phyloP scores from a whole-genome alignment of 1,284 basidiomycete genomes.

The Ustilago bromivora region DNA sequence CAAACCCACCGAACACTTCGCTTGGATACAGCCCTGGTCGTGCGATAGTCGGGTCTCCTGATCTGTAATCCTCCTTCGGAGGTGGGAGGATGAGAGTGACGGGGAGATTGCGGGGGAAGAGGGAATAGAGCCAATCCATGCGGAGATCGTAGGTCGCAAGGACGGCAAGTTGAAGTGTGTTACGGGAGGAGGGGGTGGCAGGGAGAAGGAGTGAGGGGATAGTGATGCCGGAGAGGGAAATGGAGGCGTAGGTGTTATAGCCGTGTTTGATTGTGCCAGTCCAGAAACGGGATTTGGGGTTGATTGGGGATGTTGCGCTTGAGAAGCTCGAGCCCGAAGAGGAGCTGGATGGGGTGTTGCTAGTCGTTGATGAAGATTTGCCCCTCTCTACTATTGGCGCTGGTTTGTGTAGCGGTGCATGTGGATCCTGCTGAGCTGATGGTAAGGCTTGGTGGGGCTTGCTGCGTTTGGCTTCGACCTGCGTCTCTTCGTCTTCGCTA shows the following conservation, averaged over 20 bases:
- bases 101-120: constrained; percentile 49
- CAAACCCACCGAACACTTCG: constrained; percentile 31
- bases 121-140: constrained; percentile 61
- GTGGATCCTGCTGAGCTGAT: background rate
- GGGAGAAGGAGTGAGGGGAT: constrained; percentile 56
- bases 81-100: constrained; percentile 61
- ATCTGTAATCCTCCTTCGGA: constrained; percentile 36
- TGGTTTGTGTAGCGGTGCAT: background rate
- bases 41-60: constrained; percentile 25
- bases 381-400: background rate
- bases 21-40: constrained; percentile 48
- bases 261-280: constrained; percentile 59
- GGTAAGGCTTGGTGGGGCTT: background rate
- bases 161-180: constrained; percentile 49
- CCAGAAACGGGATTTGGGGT: constrained; percentile 54
- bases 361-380: background rate
- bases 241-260: constrained; percentile 51
- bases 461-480: constrained; percentile 13
- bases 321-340: background rate
- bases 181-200: constrained; percentile 32
- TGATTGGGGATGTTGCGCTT: constrained; percentile 36
- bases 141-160: constrained; percentile 61
- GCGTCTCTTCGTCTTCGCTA: constrained; percentile 23
- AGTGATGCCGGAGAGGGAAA: constrained; percentile 19
- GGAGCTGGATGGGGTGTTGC: background rate